phyloP scores from a whole-genome alignment of 176 grass and related monocot species.

The Cocos nucifera region DNA sequence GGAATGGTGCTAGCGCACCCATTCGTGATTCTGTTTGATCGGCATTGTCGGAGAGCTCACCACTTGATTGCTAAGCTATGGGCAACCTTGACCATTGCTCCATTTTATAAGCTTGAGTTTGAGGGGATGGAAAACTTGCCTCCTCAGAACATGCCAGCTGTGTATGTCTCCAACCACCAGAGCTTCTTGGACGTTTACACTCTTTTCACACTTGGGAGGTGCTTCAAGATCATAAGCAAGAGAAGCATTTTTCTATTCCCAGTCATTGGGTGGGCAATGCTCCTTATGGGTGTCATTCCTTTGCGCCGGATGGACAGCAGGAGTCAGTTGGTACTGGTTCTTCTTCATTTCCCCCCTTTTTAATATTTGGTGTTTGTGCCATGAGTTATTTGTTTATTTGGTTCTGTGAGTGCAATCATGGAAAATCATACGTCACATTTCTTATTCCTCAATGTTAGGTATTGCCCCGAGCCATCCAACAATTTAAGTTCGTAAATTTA shows the following conservation, averaged over 20 bases:
- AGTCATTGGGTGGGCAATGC: constrained; percentile 97
- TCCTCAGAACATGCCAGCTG: constrained; percentile 42
- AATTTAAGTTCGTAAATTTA: no score
- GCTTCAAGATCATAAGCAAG: constrained; percentile 99
- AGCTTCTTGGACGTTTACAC: constrained; percentile 97
- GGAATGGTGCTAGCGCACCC: constrained; percentile 75
- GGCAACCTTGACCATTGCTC: constrained; percentile 63
- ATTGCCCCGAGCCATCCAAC: no score
- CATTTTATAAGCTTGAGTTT: constrained; percentile 86
- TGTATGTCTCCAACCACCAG: constrained; percentile 94
- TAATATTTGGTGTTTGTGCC: no score
- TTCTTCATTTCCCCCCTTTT: constrained; percentile 7
- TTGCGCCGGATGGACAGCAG: constrained; percentile 75
- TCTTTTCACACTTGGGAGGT: constrained; percentile 64
- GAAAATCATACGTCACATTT: no score
- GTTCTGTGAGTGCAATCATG: no score
- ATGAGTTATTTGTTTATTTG: no score
- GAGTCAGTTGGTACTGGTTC: constrained; percentile 75
- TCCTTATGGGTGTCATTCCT: constrained; percentile 85
- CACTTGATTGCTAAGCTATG: constrained; percentile 76
- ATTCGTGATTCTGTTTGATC: constrained; percentile 64
- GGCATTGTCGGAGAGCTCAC: constrained; percentile 53
- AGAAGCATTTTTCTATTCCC: constrained; percentile 89
- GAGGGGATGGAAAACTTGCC: constrained; percentile 88
- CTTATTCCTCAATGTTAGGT: no score